Conservation (phyloP, 805 yeast genomes). For the Nakazawaea pomicola region DNA sequence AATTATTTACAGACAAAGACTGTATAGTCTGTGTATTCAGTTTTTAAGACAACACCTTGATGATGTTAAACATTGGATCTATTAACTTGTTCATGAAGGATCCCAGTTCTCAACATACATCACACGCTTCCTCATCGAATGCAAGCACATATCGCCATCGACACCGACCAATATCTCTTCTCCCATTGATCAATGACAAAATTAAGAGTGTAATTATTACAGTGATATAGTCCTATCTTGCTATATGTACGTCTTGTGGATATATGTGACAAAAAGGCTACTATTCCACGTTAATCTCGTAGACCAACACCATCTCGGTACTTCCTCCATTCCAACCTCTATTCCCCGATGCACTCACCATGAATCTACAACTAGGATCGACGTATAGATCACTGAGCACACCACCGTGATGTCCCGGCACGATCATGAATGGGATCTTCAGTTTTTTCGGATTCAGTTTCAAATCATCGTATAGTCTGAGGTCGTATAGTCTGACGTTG, state of each 20-base stretch:
- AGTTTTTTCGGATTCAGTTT: constrained; percentile 25
- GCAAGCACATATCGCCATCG: too few relatives aligned
- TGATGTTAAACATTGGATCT: not conserved
- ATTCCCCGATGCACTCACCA: constrained; percentile 90
- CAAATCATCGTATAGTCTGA: constrained; percentile 39
- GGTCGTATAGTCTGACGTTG: constrained; percentile 82
- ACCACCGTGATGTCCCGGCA: constrained; percentile 98
- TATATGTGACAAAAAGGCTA: too few relatives aligned
- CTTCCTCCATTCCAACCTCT: constrained; percentile 90
- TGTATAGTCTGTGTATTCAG: not conserved
- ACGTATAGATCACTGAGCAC: constrained; percentile 68
- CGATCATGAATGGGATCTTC: constrained; percentile 75
- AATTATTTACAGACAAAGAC: too few relatives aligned
- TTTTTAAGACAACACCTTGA: not conserved
- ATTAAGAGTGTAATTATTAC: too few relatives aligned
- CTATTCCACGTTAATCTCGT: constrained; percentile 63
- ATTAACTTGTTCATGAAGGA: not conserved
- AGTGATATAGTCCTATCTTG: too few relatives aligned
- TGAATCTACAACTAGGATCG: constrained; percentile 82
- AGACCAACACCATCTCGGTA: constrained; percentile 76
- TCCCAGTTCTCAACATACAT: too few relatives aligned
- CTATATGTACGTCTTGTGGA: too few relatives aligned
- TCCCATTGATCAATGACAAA: too few relatives aligned
- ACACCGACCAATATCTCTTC: too few relatives aligned
- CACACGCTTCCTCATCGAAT: too few relatives aligned